Evolutionary conservation across 2,329 filamentous ascomycete species (phyloP), one percentile per base, ranked within the genome.

Genomic region (Leptographium radiaticola): DNA sequence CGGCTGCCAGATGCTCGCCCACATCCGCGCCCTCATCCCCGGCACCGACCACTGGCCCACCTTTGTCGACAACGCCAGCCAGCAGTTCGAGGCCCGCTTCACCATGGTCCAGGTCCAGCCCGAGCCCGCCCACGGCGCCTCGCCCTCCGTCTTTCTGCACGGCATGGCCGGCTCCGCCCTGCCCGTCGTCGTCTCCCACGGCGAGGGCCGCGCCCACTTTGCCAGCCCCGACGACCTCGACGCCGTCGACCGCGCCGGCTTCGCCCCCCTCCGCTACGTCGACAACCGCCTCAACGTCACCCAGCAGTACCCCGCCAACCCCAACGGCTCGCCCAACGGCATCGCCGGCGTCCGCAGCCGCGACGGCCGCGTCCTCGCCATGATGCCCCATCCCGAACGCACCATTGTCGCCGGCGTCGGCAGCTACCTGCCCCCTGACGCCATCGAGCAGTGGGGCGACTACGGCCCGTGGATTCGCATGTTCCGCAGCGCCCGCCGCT

Each of bases 341-440:
- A 86, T 95, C 59, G 87, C 89, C 1, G 89, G 84, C 65, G 84
- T 94, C 31, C 76, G 84, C 61, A 89, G 80, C 62, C 77, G 73
- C 45, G 84, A 95, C 64, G 89, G 89, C 13, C 78, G 87, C 55
- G 87, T 94, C 1, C 68, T 95, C 60, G 89, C 89, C 8, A 80
- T 95, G 71, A 95, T 96, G 89, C 90, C 90, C 57, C 89, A 95
- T 67, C 89, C 89, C 1, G 89, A 96, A 72, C 80, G 89, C n/a
- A 94, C 87, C 16, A 82, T 95, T 55, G 72, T 94, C 72, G 81
- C 81, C 55, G 87, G 88, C 55, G 83, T 89, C 57, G 81, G 77
- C 49, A 91, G 86, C 67, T 95, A 84, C 67, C 71, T 85, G 57
- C 86, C 88, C 9, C 62, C 62, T 4, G 69, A 70, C 38, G 73